Base-by-base conservation (phyloP, 192 early-diverging fungal species). In the Entomortierella beljakovae region DNA sequence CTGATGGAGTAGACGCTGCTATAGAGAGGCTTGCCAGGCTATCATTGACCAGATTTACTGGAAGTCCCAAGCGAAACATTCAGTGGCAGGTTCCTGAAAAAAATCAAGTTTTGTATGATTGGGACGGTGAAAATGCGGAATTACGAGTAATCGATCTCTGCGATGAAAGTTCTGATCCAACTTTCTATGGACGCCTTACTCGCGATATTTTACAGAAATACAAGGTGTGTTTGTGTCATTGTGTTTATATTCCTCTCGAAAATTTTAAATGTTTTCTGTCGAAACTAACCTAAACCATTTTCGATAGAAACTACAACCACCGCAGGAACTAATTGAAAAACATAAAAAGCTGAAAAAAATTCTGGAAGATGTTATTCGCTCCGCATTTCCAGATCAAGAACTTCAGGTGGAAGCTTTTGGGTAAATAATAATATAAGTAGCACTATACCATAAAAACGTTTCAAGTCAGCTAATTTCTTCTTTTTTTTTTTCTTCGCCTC, bases 371-470 rank as follows among this genome's bases (percentile, higher is more conserved):
- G 13, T 64, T 35, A 59, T 75, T 35, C 2, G 32, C 4, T 23
- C 13, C 0, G 58, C 64, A 2, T 75, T 75, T 26, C 72, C 72
- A 33, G 40, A 15, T 1, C 64, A 75, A 26, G 43, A 61, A 0
- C 50, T 75, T n/a, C 54, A 67, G 43, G 72, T 75, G 10, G 72
- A 75, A 26, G 49, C 72, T 7, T 75, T 50, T 26, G 72, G 72
- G 72, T 75, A 57, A 54, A 50, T 4, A 20, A 7, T 34, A n/a
- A 15, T 22, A 6, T 6, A 37, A 6, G 13, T 11, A 28, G 11
- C 15, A n/a, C 5, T n/a, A 3, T 31, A 9, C 29, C 55, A 33
- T 33, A 31, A 9, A 8, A 28, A 28, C n/a, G 54, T 32, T 10
- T 56, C 6, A 25, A 56, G 28, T 43, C 18, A 43, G 10, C 18